Evolutionary conservation across 352 stramenopile species (phyloP).

Genomic region (Halophytophthora batemanensis): DNA sequence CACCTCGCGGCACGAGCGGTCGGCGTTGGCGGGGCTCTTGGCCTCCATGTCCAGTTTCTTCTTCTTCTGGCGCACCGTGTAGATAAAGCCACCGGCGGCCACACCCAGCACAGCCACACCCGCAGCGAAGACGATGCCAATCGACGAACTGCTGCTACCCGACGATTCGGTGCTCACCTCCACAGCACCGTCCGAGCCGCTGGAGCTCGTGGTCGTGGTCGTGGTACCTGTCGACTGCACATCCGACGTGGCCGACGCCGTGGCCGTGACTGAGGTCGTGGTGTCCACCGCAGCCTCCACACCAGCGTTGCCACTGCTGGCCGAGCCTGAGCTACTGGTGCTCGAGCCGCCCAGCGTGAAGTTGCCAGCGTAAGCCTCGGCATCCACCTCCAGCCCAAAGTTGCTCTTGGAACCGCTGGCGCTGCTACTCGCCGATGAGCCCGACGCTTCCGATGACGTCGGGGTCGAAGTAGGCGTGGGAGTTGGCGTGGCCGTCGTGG

Average conservation of each 20-base stretch:
- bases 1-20: slow-evolving; percentile 29
- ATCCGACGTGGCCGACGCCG: slow-evolving; percentile 6
- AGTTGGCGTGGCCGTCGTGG: slow-evolving; percentile 20
- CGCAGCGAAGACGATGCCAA: slow-evolving; percentile 33
- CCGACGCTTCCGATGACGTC: slow-evolving; percentile 23
- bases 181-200: slow-evolving; percentile 15
- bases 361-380: slow-evolving; percentile 21
- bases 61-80: slow-evolving; percentile 54
- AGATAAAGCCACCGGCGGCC: slow-evolving; percentile 37
- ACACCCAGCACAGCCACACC: slow-evolving; percentile 34
- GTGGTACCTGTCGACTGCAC: slow-evolving; percentile 14
- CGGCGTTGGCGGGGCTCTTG: slow-evolving; percentile 31
- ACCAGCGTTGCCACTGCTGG: slow-evolving; percentile 13
- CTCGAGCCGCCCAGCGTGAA: slow-evolving; percentile 25
- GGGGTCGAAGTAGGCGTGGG: slow-evolving; percentile 14
- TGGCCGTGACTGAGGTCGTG: slow-evolving; percentile 10
- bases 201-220: slow-evolving; percentile 18
- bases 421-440: slow-evolving; percentile 11
- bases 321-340: slow-evolving; percentile 16
- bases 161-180: slow-evolving; percentile 54
- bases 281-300: slow-evolving; percentile 15
- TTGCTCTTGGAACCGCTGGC: slow-evolving; percentile 7
- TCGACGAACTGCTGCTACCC: slow-evolving; percentile 15
- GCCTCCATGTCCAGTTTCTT: slow-evolving; percentile 34
- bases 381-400: slow-evolving; percentile 15